These are phyloP conservation scores for Handroanthus guayacan DNA, from an alignment of 257 asterid genomes.

Conservation along the genomic window DNA sequence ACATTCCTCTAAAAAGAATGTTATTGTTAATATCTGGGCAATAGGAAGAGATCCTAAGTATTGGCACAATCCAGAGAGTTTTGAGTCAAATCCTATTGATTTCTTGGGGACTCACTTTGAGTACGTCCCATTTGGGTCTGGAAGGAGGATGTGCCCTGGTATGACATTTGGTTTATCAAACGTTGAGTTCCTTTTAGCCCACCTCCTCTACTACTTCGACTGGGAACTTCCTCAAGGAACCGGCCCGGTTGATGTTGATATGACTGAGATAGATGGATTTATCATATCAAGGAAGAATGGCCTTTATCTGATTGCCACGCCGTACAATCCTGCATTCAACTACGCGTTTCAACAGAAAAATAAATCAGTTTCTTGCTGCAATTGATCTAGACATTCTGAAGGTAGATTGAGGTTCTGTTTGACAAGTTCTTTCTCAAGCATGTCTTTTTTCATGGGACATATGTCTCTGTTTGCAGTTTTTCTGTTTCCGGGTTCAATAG, in stretches of 20 bases:
- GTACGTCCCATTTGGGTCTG: constrained; percentile 48
- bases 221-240: constrained; percentile 45
- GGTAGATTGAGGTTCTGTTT: no score
- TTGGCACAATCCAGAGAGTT: constrained; percentile 48
- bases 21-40: constrained; percentile 42
- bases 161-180: constrained; percentile 42
- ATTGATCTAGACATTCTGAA: neutral
- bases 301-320: constrained; percentile 41
- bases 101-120: constrained; percentile 46
- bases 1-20: constrained; percentile 40
- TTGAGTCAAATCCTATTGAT: constrained; percentile 37
- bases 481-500: no score
- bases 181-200: constrained; percentile 39
- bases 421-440: no score
- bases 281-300: constrained; percentile 31
- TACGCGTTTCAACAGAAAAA: neutral
- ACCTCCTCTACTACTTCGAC: constrained; percentile 38
- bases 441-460: no score
- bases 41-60: constrained; percentile 45
- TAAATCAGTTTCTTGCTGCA: neutral
- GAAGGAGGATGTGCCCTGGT: constrained; percentile 52
- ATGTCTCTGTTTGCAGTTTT: no score
- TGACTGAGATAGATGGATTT: constrained; percentile 39
- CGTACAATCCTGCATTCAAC: neutral
- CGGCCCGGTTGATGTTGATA: constrained; percentile 18